These are phyloP conservation scores for Glycine latifolia DNA, from an alignment of 306 rosid species.

Conservation along the genomic window DNA sequence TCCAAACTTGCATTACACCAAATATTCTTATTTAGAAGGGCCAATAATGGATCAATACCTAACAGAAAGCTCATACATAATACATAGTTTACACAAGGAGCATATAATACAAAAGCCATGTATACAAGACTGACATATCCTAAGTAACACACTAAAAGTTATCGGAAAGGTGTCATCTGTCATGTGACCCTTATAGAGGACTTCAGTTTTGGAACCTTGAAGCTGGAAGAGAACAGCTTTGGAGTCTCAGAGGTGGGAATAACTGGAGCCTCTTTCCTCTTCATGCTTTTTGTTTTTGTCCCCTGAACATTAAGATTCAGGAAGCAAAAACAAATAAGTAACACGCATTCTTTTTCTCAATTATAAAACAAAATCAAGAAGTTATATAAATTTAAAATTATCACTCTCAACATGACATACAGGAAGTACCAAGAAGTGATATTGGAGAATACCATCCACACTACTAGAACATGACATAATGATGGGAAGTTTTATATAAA, in stretches of 20 bases:
- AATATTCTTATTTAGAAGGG: conserved; percentile 20
- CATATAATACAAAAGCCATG: background rate
- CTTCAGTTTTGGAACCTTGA: conserved; percentile 90
- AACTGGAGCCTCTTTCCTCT: conserved; percentile 65
- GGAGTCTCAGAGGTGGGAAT: conserved; percentile 51
- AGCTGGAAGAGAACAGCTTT: conserved; percentile 70
- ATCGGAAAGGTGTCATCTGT: conserved; percentile 7
- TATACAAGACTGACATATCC: conserved; percentile 8
- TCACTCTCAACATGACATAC: too few relatives aligned
- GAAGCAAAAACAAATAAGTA: conserved; percentile 6
- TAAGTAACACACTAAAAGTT: background rate
- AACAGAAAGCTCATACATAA: conserved; percentile 30
- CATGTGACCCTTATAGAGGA: conserved; percentile 36
- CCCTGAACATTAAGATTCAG: conserved; percentile 55
- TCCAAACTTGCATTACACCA: background rate
- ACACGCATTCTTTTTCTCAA: background rate
- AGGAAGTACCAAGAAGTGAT: too few relatives aligned
- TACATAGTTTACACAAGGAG: conserved; percentile 51
- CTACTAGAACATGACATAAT: too few relatives aligned
- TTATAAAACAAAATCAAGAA: conserved; percentile 2
- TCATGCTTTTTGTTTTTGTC: conserved; percentile 47
- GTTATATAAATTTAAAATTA: too few relatives aligned
- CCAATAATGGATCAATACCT: conserved; percentile 29
- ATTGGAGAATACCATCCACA: too few relatives aligned
- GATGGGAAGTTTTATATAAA: too few relatives aligned